phyloP scores from a whole-genome alignment of 2,329 filamentous ascomycete genomes.

The Macrophomina phaseolina region DNA sequence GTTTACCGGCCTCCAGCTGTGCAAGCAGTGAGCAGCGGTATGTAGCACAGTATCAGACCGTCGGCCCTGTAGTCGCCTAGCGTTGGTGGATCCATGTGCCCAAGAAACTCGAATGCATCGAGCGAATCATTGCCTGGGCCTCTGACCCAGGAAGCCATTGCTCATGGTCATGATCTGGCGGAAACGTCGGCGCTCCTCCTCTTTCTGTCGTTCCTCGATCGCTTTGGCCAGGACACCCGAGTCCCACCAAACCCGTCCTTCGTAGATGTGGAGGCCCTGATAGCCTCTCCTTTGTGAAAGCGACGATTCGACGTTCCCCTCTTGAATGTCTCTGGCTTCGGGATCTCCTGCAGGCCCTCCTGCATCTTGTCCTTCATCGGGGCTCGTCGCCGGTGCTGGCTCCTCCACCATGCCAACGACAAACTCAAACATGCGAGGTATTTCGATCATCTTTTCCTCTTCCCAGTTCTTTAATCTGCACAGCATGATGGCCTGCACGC shows the following conservation, averaged over 20 bases:
- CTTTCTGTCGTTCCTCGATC: conserved; percentile 15
- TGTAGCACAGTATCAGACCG: too few relatives aligned
- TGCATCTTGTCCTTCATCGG: background rate
- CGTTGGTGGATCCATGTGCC: too few relatives aligned
- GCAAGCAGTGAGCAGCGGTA: too few relatives aligned
- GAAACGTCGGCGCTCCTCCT: conserved; percentile 20
- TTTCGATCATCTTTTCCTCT: conserved; percentile 22
- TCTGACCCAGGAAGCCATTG: conserved; percentile 26
- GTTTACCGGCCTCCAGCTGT: too few relatives aligned
- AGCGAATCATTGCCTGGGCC: background rate
- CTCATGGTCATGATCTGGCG: conserved; percentile 15
- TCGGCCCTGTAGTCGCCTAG: too few relatives aligned
- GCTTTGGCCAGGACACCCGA: conserved; percentile 16
- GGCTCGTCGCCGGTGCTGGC: background rate
- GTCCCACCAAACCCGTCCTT: conserved; percentile 24
- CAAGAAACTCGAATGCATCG: too few relatives aligned
- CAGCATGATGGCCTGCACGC: conserved; percentile 22
- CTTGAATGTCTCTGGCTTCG: background rate
- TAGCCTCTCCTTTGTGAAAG: conserved; percentile 5
- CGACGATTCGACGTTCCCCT: background rate
- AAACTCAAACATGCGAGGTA: conserved; percentile 24
- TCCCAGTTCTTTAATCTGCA: conserved; percentile 21
- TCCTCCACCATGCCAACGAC: conserved; percentile 17
- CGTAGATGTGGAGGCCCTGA: conserved; percentile 27
- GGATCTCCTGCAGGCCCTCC: background rate